Base-by-base conservation (phyloP, 768 basidiomycete genomes). In the Pisolithus albus region DNA sequence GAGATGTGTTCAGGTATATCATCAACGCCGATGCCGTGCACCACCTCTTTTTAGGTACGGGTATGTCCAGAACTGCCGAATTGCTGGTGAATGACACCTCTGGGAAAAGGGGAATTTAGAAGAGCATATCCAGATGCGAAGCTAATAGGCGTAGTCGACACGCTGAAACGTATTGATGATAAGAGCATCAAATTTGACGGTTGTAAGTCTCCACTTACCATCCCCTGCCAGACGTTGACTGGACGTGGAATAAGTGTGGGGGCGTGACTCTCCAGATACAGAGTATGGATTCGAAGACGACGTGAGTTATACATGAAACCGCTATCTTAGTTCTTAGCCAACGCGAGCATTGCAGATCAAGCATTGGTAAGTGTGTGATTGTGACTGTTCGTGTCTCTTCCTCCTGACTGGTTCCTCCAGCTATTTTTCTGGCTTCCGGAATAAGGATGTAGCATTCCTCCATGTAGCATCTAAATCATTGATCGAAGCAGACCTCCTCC, bases 401-500 rank as follows among this genome's bases (percentile, higher is more conserved):
- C n/a, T 5, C 21, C 38, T 28, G 26, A n/a, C 16, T 21, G 28
- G 46, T 39, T 34, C 50, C 5, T 23, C 6, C 52, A 84, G 83
- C 58, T 87, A 85, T 60, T 88, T 88, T 62, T 72, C 82, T 9
- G 84, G 84, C 1, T 78, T 81, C 60, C 72, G 69, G 54, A 89
- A 88, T 62, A 86, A 88, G 61, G 92, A 94, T 49, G 80, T 93
- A 13, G 88, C 90, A 0, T 92, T 90, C 68, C 78, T 86, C 52
- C 92, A 95, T 61, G 67, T 72, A 11, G 71, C 78, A 0, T 85
- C 83, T 13, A 86, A 82, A 63, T 80, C 84, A 0, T 70, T 94
- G 42, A 77, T 94, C 43, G 75, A 86, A 64, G 92, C 88, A 2
- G 92, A 96, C 65, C 71, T 94, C 41, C 65, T 94, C 3, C 80